A percentile compares a stretch with the other conserved stretches of the same genome.
Evolutionary conservation across 2,329 filamentous ascomycete species (phyloP).

Genomic region (Aspergillus bombycis): DNA sequence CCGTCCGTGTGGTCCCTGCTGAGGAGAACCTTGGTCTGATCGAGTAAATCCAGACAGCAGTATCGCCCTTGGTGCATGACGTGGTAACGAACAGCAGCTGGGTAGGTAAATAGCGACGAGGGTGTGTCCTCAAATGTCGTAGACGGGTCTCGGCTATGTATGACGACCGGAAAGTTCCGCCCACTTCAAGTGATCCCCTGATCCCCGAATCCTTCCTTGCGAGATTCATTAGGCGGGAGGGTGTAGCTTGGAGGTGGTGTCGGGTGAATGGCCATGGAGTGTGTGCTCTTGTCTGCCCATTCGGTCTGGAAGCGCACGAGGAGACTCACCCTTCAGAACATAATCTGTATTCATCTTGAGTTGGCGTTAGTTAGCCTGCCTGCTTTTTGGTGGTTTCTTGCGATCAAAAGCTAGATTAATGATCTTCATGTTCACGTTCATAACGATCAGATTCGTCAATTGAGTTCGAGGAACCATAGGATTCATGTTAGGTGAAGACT

Average conservation of each 20-base stretch:
- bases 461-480: neutral
- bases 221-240: conserved; percentile 11
- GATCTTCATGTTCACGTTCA: conserved; percentile 35
- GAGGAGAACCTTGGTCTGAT: conserved; percentile 48
- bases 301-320: neutral
- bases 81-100: conserved; percentile 24
- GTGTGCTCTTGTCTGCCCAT: conserved; percentile 6
- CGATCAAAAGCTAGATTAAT: conserved; percentile 33
- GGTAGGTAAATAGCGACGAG: conserved; percentile 19
- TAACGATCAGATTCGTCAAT: conserved; percentile 22
- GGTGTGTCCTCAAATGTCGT: conserved; percentile 18
- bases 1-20: conserved; percentile 55
- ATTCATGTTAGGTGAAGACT: neutral
- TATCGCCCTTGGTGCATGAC: conserved; percentile 13
- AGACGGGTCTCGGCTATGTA: conserved; percentile 19
- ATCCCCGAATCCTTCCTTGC: neutral
- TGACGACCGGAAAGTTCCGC: conserved; percentile 15
- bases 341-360: conserved; percentile 21
- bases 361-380: conserved; percentile 24
- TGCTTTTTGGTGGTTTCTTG: conserved; percentile 18
- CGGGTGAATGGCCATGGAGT: neutral
- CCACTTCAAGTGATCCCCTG: conserved; percentile 12
- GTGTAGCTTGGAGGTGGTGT: conserved; percentile 7
- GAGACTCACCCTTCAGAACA: conserved; percentile 14
- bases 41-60: conserved; percentile 30